Conservation (phyloP, 2,329 filamentous ascomycete genomes). For the Penicillium frequentans region DNA sequence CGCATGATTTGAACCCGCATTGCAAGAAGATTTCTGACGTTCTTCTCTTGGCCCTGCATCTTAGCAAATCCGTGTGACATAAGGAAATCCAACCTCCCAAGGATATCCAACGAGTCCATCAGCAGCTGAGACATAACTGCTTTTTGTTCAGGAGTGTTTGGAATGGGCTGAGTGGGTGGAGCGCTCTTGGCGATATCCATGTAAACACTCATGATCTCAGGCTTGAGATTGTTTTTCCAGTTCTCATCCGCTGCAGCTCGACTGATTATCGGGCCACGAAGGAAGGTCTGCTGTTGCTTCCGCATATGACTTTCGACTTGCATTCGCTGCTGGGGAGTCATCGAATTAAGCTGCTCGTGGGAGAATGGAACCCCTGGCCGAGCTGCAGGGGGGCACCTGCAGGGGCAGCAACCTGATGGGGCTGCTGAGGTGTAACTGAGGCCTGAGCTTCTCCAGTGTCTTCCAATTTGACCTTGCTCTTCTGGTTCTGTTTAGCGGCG, state of each 20-base stretch:
- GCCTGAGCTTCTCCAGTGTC: constrained; percentile 47
- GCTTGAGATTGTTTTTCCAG: constrained; percentile 39
- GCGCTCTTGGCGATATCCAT: constrained; percentile 37
- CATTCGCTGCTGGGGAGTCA: constrained; percentile 44
- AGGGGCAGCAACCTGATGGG: constrained; percentile 20
- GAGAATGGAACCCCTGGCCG: constrained; percentile 24
- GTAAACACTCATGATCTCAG: constrained; percentile 40
- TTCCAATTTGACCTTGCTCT: constrained; percentile 45
- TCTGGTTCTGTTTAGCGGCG: constrained; percentile 36
- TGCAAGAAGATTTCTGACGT: constrained; percentile 36
- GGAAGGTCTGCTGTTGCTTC: constrained; percentile 33
- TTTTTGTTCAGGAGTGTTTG: constrained; percentile 41
- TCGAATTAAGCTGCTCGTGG: constrained; percentile 38
- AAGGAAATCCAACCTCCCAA: constrained; percentile 44
- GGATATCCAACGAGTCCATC: constrained; percentile 41
- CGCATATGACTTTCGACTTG: constrained; percentile 38
- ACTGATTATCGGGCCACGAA: constrained; percentile 30
- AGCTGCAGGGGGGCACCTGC: constrained; percentile 19
- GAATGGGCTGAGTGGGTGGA: constrained; percentile 30
- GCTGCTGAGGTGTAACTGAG: constrained; percentile 35
- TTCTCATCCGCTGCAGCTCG: constrained; percentile 38
- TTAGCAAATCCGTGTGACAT: constrained; percentile 39
- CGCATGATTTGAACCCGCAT: constrained; percentile 48
- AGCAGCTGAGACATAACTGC: constrained; percentile 41
- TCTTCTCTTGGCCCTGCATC: constrained; percentile 41